These are phyloP conservation scores for Plasmodium relictum DNA, from an alignment of 169 alveolate species.

Conservation along the genomic window DNA sequence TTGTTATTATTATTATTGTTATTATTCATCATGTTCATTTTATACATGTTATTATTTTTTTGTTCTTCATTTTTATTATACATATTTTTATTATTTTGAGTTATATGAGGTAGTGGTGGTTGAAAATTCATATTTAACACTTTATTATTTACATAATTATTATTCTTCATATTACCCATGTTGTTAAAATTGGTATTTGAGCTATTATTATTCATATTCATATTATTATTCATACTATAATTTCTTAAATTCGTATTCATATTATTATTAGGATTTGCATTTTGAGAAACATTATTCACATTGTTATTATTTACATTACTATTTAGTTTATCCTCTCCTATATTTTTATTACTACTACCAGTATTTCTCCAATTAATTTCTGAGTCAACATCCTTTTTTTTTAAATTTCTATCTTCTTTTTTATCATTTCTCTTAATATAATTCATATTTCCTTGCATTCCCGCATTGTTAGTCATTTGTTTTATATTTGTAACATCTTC, in stretches of 20 bases:
- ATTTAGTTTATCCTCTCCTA: not conserved
- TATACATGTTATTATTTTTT: conserved; percentile 19
- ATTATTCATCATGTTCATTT: not conserved
- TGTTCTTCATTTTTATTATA: conserved; percentile 44
- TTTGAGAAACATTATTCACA: not conserved
- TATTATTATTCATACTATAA: not conserved
- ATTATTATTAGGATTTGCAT: conserved; percentile 1
- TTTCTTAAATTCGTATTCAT: not conserved
- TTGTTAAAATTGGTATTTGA: conserved; percentile 3
- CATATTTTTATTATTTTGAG: conserved; percentile 28
- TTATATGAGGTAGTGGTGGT: not conserved
- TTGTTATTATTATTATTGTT: not conserved
- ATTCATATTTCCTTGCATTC: conserved; percentile 35
- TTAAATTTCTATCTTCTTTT: conserved; percentile 38
- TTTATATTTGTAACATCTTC: conserved; percentile 10
- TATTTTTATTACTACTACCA: conserved; percentile 3
- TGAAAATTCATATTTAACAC: conserved; percentile 22
- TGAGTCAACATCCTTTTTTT: conserved; percentile 35
- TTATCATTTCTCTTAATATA: conserved; percentile 54
- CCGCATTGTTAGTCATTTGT: not conserved
- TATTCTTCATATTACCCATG: conserved; percentile 5
- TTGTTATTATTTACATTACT: conserved; percentile 1
- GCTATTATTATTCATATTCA: conserved; percentile 2
- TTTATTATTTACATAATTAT: conserved; percentile 15
- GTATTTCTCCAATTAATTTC: conserved; percentile 66